Base-by-base conservation (phyloP, 2,329 filamentous ascomycete genomes). In the Aspergillus sp. region DNA sequence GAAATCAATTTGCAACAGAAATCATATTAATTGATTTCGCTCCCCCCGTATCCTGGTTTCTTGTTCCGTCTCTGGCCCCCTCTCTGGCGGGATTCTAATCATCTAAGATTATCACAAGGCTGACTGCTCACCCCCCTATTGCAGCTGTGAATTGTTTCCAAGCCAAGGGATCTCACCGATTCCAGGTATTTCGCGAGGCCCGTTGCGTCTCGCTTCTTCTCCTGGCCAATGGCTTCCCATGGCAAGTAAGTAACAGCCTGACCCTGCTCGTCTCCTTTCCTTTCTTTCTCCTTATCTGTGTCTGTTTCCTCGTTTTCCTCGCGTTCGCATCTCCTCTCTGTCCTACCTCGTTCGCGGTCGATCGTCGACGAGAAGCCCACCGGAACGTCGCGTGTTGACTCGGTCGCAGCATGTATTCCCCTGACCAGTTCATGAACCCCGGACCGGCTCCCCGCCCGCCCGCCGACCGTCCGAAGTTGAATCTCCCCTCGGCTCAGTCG, bases 401-500 rank as follows among this genome's bases (percentile, higher is more conserved):
- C 46, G 16, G 46, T 54, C 57, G 54, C 54, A 67, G 65, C 72
- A 82, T 86, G 70, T 89, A 88, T 76, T 80, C 84, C 49, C 78
- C 83, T 61, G 83, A 85, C 64, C 85, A 87, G 69, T 98, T 98
- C 81, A 96, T 98, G 90, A 98, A 98, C 77, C 92, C 95, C 63
- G 92, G 95, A 65, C 94, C 95, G 69, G 94, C 95, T 67, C 95
- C 95, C 66, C 89, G 90, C 70, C 94, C 95, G 62, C 95, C 94
- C 20, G 88, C 85, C 61, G 91, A 95, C 72, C 87, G 91, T 70
- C 91, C 92, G 62, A 89, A 91, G 72, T 86, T 96, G 67, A 88
- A 88, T 69, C 84, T 96, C 61, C 47, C 92, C 89, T 62, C 90
- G 86, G 73, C 85, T 87, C 63, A 81, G 69, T 91, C 88, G 73